These are phyloP conservation scores for Aspergillus saccharolyticus DNA, from an alignment of 495 filamentous ascomycete genomes.

Conservation along the genomic window DNA sequence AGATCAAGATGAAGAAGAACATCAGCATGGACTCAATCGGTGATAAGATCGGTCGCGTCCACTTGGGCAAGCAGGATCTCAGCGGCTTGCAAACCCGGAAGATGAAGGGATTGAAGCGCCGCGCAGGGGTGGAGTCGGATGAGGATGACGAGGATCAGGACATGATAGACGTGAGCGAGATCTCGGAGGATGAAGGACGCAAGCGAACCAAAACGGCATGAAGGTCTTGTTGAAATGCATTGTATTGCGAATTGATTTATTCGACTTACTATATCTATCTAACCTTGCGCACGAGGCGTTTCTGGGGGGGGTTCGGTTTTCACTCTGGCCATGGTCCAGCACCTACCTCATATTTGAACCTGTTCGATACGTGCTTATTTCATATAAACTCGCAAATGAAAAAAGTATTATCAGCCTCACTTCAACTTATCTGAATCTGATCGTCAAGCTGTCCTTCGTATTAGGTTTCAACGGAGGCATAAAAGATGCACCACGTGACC, in stretches of 20 bases:
- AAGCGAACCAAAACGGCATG: conserved; percentile 37
- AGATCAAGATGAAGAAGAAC: conserved; percentile 82
- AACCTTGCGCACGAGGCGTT: conserved; percentile 16
- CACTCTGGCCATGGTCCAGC: conserved; percentile 5
- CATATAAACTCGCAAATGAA: conserved; percentile 5
- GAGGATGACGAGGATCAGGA: conserved; percentile 33
- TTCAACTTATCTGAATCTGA: background rate
- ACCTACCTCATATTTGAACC: background rate
- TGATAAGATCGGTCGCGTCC: conserved; percentile 92
- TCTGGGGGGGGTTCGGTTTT: conserved; percentile 10
- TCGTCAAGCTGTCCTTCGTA: background rate
- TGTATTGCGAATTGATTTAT: conserved; percentile 16
- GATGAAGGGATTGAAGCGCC: conserved; percentile 97
- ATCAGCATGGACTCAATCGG: conserved; percentile 84
- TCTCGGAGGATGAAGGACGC: conserved; percentile 36
- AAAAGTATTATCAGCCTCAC: background rate
- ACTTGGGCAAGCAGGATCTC: conserved; percentile 88
- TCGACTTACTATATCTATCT: conserved; percentile 19
- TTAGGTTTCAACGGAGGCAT: background rate
- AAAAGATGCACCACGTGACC: conserved; percentile 29
- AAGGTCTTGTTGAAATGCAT: conserved; percentile 10
- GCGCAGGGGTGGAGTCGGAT: conserved; percentile 50
- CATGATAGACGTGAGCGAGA: conserved; percentile 43
- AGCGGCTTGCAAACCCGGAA: conserved; percentile 86
- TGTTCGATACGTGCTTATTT: background rate